Percentiles rank a stretch among this genome's conserved stretches.
Conservation (phyloP, 2,329 filamentous ascomycete genomes). For the Dothistroma septosporum region DNA sequence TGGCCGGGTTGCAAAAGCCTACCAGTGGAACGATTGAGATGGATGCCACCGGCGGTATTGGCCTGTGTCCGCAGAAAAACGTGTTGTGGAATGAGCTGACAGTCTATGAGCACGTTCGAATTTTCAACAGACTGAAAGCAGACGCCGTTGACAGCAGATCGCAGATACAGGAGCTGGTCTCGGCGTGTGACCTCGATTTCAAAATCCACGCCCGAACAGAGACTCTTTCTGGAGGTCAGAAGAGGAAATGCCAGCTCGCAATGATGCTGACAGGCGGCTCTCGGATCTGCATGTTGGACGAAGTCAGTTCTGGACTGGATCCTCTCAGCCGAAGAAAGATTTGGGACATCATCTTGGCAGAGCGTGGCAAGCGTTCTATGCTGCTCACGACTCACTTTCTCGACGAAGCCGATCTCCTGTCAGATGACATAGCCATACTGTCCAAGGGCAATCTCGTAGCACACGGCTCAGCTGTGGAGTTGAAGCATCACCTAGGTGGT, state of each 20-base stretch:
- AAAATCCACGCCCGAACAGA: constrained; percentile 69
- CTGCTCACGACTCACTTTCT: constrained; percentile 90
- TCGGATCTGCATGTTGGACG: constrained; percentile 83
- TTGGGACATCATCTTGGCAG: constrained; percentile 86
- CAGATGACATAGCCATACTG: constrained; percentile 83
- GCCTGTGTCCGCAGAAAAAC: constrained; percentile 86
- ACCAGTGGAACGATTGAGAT: constrained; percentile 72
- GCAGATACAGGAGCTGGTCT: constrained; percentile 61
- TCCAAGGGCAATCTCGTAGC: constrained; percentile 80
- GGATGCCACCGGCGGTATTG: constrained; percentile 70
- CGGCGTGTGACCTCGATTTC: constrained; percentile 66
- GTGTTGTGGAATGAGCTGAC: constrained; percentile 86
- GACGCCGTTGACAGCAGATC: constrained; percentile 56
- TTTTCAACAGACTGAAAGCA: constrained; percentile 78
- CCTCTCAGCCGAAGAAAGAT: constrained; percentile 83
- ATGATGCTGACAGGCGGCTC: constrained; percentile 95
- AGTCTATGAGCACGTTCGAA: constrained; percentile 73
- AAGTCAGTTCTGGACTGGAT: constrained; percentile 84
- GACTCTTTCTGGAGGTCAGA: constrained; percentile 85
- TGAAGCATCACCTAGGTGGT: constrained; percentile 77
- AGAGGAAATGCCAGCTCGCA: constrained; percentile 83
- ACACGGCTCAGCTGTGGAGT: constrained; percentile 75
- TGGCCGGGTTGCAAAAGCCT: constrained; percentile 73
- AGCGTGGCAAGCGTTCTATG: constrained; percentile 76
- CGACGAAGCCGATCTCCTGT: constrained; percentile 84